phyloP scores from a whole-genome alignment of 2,329 filamentous ascomycete species.

The Aciculosporium take region DNA sequence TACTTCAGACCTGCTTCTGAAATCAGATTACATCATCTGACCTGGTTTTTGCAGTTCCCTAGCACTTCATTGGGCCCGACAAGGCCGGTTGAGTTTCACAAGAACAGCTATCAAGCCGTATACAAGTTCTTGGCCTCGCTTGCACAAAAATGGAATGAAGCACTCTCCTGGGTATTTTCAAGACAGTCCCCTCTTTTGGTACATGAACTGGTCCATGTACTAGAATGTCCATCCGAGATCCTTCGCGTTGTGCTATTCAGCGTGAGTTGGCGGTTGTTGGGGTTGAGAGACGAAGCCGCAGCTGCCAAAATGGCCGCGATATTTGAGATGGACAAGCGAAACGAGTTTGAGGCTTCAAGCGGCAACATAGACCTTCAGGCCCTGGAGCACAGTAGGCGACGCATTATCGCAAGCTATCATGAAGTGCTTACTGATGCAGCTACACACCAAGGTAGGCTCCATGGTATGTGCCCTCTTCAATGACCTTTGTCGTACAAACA shows the following conservation, averaged over 20 bases:
- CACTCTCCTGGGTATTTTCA: slow-evolving; percentile 5
- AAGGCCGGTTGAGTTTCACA: background rate
- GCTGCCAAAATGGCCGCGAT: background rate
- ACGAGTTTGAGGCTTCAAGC: background rate
- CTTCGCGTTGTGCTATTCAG: slow-evolving; percentile 17
- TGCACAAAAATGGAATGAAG: slow-evolving; percentile 10
- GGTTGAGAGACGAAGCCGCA: background rate
- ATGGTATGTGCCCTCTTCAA: background rate
- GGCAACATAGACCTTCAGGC: background rate
- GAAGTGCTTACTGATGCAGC: background rate
- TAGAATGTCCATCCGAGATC: slow-evolving; percentile 15
- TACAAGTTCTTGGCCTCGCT: slow-evolving; percentile 13
- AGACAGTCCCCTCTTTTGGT: slow-evolving; percentile 16
- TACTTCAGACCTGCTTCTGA: background rate
- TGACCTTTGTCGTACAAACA: background rate
- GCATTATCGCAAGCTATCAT: background rate
- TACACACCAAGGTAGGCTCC: background rate
- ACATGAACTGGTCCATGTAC: slow-evolving; percentile 11
- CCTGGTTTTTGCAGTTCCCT: slow-evolving; percentile 1
- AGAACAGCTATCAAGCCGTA: slow-evolving; percentile 5
- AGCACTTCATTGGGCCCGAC: background rate
- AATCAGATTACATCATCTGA: background rate
- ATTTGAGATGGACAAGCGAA: background rate
- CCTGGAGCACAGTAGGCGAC: background rate
- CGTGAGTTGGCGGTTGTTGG: slow-evolving; percentile 15